Evolutionary conservation across 192 early-diverging fungal genomes (phyloP), one percentile per base, ranked within the genome.

Genomic region (Gamsiella multidivaricata): DNA sequence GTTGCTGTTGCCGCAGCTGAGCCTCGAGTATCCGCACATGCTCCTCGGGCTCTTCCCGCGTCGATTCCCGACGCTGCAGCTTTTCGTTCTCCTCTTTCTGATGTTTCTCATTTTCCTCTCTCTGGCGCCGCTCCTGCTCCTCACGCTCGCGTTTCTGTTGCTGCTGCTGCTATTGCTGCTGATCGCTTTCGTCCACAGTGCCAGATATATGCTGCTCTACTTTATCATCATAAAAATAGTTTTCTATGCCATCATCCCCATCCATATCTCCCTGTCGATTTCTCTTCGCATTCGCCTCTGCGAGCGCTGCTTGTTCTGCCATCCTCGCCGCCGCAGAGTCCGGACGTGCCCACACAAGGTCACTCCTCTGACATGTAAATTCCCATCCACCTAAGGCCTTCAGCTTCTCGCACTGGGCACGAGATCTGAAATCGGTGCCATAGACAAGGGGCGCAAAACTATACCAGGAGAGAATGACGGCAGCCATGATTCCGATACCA

Each of bases 351-450:
- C 74, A 64, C 2, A 47, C 47, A 1, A 69, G 33, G 3, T 69
- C 51, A 17, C 39, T 53, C 23, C 65, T 33, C 10, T 84, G 82
- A 85, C 94, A 95, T 58, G 88, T 85, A 73, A 88, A 95, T 79
- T 93, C 90, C 96, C 96, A 99, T 2, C 87, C 76, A n/a, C 81
- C 85, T 45, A 93, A 56, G 88, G 88, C 90, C 82, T 92, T 96
- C 58, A 92, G 76, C 33, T 82, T 74, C 66, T 92, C 75, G 83
- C 96, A 99, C 15, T 82, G 8, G 0, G 53, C 79, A 32, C 81
- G 65, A 51, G 91, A 92, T 54, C 86, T 87, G 89, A 93, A 95
- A 37, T 79, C 59, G 36, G 79, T 84, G 39, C 95, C 94, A 83
- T 98, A 98, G 0, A 93, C 86, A 15, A 97, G 56, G 9, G 94